Percentiles rank a stretch among this genome's conserved stretches.
Evolutionary conservation across 768 basidiomycete genomes (phyloP).

Genomic region (Leccinum arenicola): DNA sequence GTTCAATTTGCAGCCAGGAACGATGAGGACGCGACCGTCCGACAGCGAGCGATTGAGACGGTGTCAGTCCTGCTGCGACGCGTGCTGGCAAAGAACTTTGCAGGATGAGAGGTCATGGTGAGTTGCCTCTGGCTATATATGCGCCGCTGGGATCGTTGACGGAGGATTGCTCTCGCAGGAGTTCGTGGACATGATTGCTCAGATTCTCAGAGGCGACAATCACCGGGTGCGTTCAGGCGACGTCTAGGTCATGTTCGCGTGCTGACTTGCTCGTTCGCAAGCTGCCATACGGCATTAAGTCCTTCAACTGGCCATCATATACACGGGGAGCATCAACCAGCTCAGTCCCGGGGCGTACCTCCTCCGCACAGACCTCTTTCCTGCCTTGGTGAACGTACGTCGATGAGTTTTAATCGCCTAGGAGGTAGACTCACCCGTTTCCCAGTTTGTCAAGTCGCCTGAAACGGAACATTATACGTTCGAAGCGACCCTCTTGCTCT

Average conservation of each 20-base stretch:
- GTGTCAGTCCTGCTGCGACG: constrained; percentile 45
- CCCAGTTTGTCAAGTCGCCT: constrained; percentile 53
- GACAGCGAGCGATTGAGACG: constrained; percentile 48
- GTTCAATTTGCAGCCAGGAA: constrained; percentile 37
- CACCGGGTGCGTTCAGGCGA: constrained; percentile 32
- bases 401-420: neutral
- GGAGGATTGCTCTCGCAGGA: constrained; percentile 34
- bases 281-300: constrained; percentile 49
- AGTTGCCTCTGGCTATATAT: neutral
- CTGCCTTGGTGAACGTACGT: constrained; percentile 49
- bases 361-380: constrained; percentile 58
- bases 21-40: constrained; percentile 16
- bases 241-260: neutral
- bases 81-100: constrained; percentile 53
- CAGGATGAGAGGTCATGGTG: constrained; percentile 71
- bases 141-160: neutral
- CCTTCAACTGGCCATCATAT: constrained; percentile 56
- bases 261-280: constrained; percentile 22
- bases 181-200: constrained; percentile 47
- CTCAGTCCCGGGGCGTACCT: constrained; percentile 74
- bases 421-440: neutral
- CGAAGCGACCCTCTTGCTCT: constrained; percentile 58
- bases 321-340: constrained; percentile 56
- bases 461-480: constrained; percentile 56
- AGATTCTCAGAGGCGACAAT: constrained; percentile 42